Evolutionary conservation across 495 filamentous ascomycete species (phyloP).

Genomic region (Apiosordaria backusii): DNA sequence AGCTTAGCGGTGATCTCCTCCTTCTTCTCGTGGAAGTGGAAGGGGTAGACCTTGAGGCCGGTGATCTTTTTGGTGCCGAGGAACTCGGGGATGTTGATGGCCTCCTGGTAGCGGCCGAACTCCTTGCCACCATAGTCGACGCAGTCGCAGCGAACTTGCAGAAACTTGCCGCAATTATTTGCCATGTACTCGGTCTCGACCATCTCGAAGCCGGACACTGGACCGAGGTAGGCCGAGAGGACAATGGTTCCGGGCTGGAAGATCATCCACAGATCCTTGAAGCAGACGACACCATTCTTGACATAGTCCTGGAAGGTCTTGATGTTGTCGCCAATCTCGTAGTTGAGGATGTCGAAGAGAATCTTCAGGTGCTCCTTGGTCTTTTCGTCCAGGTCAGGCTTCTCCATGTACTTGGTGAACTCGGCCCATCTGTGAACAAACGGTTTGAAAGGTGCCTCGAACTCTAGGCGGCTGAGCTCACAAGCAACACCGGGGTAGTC

Average conservation of each 20-base stretch:
- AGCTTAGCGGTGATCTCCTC: conserved; percentile 39
- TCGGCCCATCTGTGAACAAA: conserved; percentile 65
- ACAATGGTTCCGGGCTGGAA: conserved; percentile 40
- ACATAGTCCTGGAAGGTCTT: conserved; percentile 56
- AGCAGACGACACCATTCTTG: conserved; percentile 57
- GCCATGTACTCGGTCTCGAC: conserved; percentile 28
- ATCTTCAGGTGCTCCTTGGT: conserved; percentile 56
- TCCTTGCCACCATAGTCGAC: conserved; percentile 59
- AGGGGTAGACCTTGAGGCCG: conserved; percentile 53
- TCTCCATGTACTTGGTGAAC: conserved; percentile 44
- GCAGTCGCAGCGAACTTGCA: conserved; percentile 39
- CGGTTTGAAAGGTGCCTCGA: conserved; percentile 57
- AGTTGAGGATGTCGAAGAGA: conserved; percentile 52
- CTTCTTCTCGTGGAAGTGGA: conserved; percentile 51
- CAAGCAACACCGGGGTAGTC: conserved; percentile 64
- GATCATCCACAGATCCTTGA: conserved; percentile 48
- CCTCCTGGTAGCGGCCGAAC: conserved; percentile 49
- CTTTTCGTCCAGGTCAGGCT: conserved; percentile 46
- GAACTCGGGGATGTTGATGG: conserved; percentile 48
- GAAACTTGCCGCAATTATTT: conserved; percentile 43
- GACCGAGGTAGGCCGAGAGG: conserved; percentile 28
- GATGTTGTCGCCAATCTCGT: conserved; percentile 57
- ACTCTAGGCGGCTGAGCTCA: conserved; percentile 56
- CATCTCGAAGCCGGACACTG: conserved; percentile 36
- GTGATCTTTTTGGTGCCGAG: conserved; percentile 56